A percentile compares a stretch with the other conserved stretches of the same genome.
Conservation (phyloP, 1,139 yeast genomes). For the Geotrichum siamense region DNA sequence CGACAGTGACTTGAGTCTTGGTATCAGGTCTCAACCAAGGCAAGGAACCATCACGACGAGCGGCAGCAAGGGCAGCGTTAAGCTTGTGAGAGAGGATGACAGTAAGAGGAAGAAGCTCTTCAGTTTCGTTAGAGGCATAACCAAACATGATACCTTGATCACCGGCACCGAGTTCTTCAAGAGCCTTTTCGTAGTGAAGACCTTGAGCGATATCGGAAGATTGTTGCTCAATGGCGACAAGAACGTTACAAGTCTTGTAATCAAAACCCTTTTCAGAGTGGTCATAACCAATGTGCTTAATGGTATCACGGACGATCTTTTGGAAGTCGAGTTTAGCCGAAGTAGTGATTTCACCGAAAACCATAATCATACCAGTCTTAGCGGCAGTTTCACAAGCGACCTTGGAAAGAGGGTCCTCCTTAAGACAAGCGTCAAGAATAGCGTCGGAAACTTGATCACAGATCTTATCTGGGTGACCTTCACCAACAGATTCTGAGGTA, state of each 20-base stretch:
- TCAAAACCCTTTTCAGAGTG: conserved; percentile 95
- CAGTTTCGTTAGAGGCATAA: conserved; percentile 98
- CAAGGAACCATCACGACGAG: conserved; percentile 92
- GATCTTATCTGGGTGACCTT: conserved; percentile 99
- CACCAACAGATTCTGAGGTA: conserved; percentile 95
- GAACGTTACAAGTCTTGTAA: conserved; percentile 97
- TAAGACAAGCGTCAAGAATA: conserved; percentile 93
- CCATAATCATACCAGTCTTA: conserved; percentile 98
- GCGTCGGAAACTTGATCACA: conserved; percentile 99
- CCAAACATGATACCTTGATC: conserved; percentile 99
- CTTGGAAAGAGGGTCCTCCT: conserved; percentile 93
- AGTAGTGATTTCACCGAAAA: conserved; percentile 98
- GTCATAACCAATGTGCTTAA: conserved; percentile 97
- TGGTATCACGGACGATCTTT: conserved; percentile 94
- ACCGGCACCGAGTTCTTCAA: conserved; percentile 99
- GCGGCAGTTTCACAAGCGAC: conserved; percentile 99
- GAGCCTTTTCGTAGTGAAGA: conserved; percentile 91
- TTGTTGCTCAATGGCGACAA: conserved; percentile 99
- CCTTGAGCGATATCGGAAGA: conserved; percentile 99
- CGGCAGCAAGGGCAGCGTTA: conserved; percentile 93
- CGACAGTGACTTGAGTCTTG: conserved; percentile 98
- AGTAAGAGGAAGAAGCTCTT: conserved; percentile 94
- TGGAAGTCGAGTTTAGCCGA: conserved; percentile 93
- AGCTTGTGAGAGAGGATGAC: conserved; percentile 90
- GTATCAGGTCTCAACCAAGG: conserved; percentile 99